Evolutionary conservation across 495 filamentous ascomycete genomes (phyloP).

Genomic region (Aspergillus bridgeri): DNA sequence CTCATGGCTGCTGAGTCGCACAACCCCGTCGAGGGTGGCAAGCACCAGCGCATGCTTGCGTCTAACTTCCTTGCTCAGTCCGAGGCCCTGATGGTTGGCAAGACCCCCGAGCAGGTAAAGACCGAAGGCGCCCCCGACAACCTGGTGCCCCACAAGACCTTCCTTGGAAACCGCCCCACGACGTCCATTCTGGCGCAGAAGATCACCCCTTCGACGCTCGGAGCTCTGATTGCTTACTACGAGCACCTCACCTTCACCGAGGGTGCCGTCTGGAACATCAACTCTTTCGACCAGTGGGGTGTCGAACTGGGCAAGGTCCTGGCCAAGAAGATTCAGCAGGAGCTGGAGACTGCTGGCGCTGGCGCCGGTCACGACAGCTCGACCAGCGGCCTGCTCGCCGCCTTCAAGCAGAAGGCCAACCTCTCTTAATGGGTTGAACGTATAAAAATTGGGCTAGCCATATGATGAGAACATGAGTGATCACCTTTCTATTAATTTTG

Average conservation of each 20-base stretch:
- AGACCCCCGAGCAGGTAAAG: constrained; percentile 85
- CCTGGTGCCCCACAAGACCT: constrained; percentile 96
- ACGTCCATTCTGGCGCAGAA: constrained; percentile 91
- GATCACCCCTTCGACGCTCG: constrained; percentile 90
- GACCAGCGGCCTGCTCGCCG: constrained; percentile 82
- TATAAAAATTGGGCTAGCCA: constrained; percentile 23
- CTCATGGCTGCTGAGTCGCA: constrained; percentile 92
- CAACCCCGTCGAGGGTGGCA: constrained; percentile 88
- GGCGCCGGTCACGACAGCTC: constrained; percentile 73
- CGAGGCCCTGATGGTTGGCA: constrained; percentile 97
- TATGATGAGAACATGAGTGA: constrained; percentile 28
- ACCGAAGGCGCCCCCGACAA: constrained; percentile 80
- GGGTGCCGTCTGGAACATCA: constrained; percentile 98
- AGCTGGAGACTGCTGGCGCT: constrained; percentile 71
- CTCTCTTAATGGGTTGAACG: constrained; percentile 31
- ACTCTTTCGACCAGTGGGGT: constrained; percentile 99
- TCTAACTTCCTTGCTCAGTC: constrained; percentile 98
- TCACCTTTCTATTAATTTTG: constrained; percentile 11
- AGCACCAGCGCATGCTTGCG: constrained; percentile 97
- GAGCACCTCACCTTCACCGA: constrained; percentile 98
- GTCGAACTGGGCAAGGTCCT: constrained; percentile 96
- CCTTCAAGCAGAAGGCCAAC: constrained; percentile 71
- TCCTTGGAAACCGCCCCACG: constrained; percentile 95
- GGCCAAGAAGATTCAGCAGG: constrained; percentile 82
- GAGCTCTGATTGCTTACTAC: constrained; percentile 96